Percentiles rank a stretch among this genome's conserved stretches.
Conservation (phyloP, 192 early-diverging fungal species). For the Backusella australiensis region DNA sequence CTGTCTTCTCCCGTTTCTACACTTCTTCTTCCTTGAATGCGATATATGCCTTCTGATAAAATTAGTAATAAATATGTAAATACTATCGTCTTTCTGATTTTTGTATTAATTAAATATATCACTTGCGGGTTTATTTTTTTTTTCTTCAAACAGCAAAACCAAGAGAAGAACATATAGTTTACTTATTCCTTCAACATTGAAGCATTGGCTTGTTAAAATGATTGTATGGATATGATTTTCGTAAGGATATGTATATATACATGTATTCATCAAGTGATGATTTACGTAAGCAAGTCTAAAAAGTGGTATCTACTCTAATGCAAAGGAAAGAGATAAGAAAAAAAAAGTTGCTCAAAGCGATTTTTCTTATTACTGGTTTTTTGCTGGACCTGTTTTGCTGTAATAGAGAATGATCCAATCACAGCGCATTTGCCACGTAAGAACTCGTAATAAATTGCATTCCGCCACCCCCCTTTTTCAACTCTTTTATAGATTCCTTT, state of each 20-base stretch:
- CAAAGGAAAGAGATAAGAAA: not conserved
- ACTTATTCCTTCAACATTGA: too few relatives aligned
- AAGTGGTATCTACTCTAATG: not conserved
- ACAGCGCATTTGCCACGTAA: not conserved
- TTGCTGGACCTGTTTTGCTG: not conserved
- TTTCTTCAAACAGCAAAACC: not conserved
- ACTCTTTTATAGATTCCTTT: not conserved
- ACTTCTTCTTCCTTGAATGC: not conserved
- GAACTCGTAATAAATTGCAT: not conserved
- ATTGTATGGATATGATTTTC: too few relatives aligned
- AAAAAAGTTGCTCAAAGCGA: not conserved
- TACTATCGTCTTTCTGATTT: not conserved
- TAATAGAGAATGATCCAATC: not conserved
- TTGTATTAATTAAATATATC: not conserved
- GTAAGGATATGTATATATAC: too few relatives aligned
- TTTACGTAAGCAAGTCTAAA: not conserved
- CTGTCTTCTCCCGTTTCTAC: not conserved
- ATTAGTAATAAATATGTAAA: too few relatives aligned
- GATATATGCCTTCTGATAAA: not conserved
- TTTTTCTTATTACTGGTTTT: not conserved
- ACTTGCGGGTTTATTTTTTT: not conserved
- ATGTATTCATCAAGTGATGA: not conserved
- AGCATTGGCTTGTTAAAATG: too few relatives aligned
- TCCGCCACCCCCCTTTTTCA: not conserved
- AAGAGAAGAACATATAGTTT: too few relatives aligned